Evolutionary conservation across 768 basidiomycete species (phyloP).

Genomic region (Pleurotus djamor): DNA sequence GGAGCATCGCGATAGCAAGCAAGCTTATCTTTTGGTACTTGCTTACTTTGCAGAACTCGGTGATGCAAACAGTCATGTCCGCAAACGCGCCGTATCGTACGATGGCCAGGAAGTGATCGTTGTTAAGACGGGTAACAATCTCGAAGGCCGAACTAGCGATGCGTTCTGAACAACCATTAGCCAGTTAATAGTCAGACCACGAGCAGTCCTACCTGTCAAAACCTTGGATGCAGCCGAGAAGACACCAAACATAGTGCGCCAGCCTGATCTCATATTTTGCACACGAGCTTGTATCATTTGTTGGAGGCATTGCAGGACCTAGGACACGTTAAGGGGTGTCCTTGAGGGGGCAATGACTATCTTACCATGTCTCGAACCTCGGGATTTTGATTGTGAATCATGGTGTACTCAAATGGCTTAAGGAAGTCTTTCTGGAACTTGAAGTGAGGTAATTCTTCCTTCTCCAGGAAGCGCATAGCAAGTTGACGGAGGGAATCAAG

Average conservation of each 20-base stretch:
- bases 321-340: background rate
- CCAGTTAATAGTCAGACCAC: no score
- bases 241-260: conserved; percentile 99
- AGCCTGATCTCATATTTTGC: conserved; percentile 95
- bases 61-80: conserved; percentile 95
- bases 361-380: conserved; percentile 94
- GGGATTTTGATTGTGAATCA: conserved; percentile 94
- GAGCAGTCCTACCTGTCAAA: conserved; percentile 86
- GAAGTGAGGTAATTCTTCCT: conserved; percentile 97
- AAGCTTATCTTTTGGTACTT: conserved; percentile 99
- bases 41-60: conserved; percentile 99
- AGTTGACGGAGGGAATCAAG: conserved; percentile 94
- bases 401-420: conserved; percentile 97
- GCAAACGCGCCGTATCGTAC: conserved; percentile 94
- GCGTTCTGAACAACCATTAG: conserved; percentile 51
- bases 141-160: conserved; percentile 95
- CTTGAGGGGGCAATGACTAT: background rate
- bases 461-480: conserved; percentile 98
- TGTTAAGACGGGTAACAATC: conserved; percentile 88
- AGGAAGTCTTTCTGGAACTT: conserved; percentile 99
- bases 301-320: conserved; percentile 97
- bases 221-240: conserved; percentile 96
- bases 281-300: conserved; percentile 98
- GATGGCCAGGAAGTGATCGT: conserved; percentile 87
- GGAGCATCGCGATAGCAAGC: conserved; percentile 94